A percentile compares a stretch with the other conserved stretches of the same genome.
Evolutionary conservation across 306 rosid species (phyloP).

Genomic region (Cucumis hystrix): DNA sequence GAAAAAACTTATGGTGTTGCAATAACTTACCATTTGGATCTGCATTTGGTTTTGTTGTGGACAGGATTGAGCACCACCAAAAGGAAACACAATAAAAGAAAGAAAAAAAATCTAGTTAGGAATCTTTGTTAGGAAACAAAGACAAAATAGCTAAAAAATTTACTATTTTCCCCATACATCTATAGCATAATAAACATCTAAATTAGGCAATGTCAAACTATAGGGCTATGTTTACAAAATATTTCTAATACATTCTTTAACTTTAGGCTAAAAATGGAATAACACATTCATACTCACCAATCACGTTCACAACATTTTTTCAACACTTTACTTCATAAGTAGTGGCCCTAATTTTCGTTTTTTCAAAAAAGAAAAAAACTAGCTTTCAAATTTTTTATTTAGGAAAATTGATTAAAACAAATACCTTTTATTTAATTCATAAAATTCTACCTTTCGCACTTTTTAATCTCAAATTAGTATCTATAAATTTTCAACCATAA

Average conservation of each 20-base stretch:
- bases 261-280: neutral
- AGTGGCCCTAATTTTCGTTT: no score
- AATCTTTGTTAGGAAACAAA: neutral
- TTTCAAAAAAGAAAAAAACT: no score
- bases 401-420: no score
- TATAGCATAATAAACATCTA: neutral
- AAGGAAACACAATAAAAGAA: neutral
- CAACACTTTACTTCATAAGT: no score
- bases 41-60: slow-evolving; percentile 14
- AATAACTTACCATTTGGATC: slow-evolving; percentile 70
- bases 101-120: slow-evolving; percentile 1
- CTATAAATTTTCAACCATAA: no score
- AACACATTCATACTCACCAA: neutral
- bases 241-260: neutral
- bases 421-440: no score
- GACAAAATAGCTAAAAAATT: neutral
- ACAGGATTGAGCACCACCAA: slow-evolving; percentile 3
- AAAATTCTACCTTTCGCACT: no score
- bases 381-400: no score
- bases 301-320: no score
- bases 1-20: neutral
- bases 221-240: neutral
- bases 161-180: neutral
- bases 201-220: neutral
- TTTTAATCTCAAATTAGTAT: no score